Percentiles rank a stretch among this genome's conserved stretches.
Evolutionary conservation across 2,329 filamentous ascomycete genomes (phyloP).

Genomic region (Phaeoacremonium minimum): DNA sequence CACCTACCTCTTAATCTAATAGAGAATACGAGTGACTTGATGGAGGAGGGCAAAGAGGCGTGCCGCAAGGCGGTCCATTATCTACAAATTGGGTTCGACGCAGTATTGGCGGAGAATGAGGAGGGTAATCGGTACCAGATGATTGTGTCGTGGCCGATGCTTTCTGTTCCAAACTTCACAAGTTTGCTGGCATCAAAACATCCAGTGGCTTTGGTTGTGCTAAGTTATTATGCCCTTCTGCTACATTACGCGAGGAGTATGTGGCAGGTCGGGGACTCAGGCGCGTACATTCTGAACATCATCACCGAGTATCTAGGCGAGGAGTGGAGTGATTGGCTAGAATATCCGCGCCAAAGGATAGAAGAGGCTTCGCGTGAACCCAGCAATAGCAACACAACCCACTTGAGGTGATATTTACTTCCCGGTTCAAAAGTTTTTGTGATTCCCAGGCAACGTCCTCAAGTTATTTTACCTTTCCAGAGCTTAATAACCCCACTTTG

Average conservation of each 20-base stretch:
- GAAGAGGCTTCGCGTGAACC: not conserved
- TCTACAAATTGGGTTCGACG: slow-evolving; percentile 18
- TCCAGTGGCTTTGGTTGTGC: slow-evolving; percentile 18
- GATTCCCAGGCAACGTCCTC: too few species aligned
- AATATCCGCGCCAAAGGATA: slow-evolving; percentile 7
- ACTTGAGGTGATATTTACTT: too few species aligned
- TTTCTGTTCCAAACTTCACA: slow-evolving; percentile 15
- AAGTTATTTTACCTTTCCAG: too few species aligned
- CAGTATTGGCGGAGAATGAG: slow-evolving; percentile 7
- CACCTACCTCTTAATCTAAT: slow-evolving; percentile 14
- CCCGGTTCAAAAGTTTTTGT: too few species aligned
- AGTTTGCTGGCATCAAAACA: slow-evolving; percentile 13
- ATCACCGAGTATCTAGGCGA: slow-evolving; percentile 8
- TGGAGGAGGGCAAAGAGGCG: slow-evolving; percentile 14
- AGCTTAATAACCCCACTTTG: too few species aligned
- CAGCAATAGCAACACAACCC: too few species aligned
- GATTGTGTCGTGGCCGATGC: slow-evolving; percentile 19
- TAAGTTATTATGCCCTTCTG: slow-evolving; percentile 21
- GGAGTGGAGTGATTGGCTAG: slow-evolving; percentile 11
- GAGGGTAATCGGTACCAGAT: slow-evolving; percentile 14
- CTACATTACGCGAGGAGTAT: slow-evolving; percentile 17
- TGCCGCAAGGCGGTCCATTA: slow-evolving; percentile 19
- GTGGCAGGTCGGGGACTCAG: slow-evolving; percentile 21
- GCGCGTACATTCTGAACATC: slow-evolving; percentile 9
- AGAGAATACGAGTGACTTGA: slow-evolving; percentile 10